Percentiles rank a stretch among this genome's conserved stretches.
Evolutionary conservation across 2,329 filamentous ascomycete genomes (phyloP).

Genomic region (Xylaria digitata): DNA sequence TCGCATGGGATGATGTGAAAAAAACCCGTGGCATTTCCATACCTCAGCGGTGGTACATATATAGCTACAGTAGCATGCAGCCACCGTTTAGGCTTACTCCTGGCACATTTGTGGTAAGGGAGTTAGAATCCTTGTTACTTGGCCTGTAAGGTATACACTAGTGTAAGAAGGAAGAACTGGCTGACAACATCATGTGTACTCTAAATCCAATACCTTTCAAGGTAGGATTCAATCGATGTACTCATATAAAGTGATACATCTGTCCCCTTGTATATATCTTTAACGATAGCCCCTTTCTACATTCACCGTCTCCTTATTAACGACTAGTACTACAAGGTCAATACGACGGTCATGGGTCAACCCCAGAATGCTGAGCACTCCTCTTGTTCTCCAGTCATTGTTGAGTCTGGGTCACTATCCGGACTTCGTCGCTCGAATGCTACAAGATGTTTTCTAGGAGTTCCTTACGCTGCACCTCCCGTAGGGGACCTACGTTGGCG

Average conservation of each 20-base stretch:
- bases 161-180: neutral
- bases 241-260: neutral
- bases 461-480: constrained; percentile 31
- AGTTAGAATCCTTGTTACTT: neutral
- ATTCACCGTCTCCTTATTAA: neutral
- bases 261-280: neutral
- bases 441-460: constrained; percentile 27
- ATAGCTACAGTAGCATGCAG: neutral
- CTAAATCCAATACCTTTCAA: no score
- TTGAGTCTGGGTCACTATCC: constrained; percentile 30
- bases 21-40: no score
- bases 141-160: no score
- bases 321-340: neutral
- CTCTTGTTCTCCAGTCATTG: neutral
- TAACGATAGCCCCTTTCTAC: neutral
- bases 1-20: no score
- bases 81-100: neutral
- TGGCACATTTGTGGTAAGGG: neutral
- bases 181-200: neutral
- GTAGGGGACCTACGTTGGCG: constrained; percentile 31
- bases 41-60: neutral
- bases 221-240: neutral
- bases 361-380: neutral
- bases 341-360: neutral
- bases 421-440: constrained; percentile 19